These are phyloP conservation scores for Termitomyces sp. DNA, from an alignment of 1,284 basidiomycete species.

Conservation along the genomic window DNA sequence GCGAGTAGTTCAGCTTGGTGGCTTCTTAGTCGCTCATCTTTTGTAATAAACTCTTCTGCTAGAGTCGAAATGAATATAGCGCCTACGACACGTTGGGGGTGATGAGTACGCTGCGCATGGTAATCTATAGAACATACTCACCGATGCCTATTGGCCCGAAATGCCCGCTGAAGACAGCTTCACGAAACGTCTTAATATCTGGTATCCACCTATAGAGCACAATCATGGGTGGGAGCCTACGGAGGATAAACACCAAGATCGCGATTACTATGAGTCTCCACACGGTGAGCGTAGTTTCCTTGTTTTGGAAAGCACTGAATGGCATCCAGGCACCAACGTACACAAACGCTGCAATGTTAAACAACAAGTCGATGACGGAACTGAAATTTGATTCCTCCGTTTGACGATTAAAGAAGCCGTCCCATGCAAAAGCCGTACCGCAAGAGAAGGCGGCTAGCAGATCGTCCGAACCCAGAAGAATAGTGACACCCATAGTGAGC, in stretches of 20 bases:
- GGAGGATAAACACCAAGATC: conserved; percentile 71
- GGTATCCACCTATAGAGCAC: conserved; percentile 87
- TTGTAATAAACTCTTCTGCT: conserved; percentile 63
- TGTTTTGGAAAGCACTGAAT: conserved; percentile 70
- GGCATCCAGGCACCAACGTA: conserved; percentile 96
- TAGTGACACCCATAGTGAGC: conserved; percentile 80
- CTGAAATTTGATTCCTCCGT: conserved; percentile 95
- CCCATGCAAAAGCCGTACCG: conserved; percentile 97
- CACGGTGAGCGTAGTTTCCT: conserved; percentile 63
- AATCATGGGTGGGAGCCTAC: conserved; percentile 81
- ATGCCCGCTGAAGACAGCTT: conserved; percentile 86
- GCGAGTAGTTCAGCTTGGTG: conserved; percentile 65
- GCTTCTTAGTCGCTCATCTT: conserved; percentile 48
- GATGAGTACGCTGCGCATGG: background rate
- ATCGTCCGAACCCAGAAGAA: conserved; percentile 90
- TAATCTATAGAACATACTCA: conserved; percentile 26
- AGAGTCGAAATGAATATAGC: conserved; percentile 92
- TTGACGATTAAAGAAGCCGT: conserved; percentile 96
- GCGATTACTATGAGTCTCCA: conserved; percentile 84
- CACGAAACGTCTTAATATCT: conserved; percentile 86
- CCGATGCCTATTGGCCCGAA: conserved; percentile 92
- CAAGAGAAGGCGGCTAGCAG: conserved; percentile 92
- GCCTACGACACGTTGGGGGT: conserved; percentile 29
- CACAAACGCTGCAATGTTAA: conserved; percentile 88
- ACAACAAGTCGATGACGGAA: conserved; percentile 90